A percentile compares a stretch with the other conserved stretches of the same genome.
Conservation (phyloP, 345 rosid species). For the Eucalyptus leucophloia region DNA sequence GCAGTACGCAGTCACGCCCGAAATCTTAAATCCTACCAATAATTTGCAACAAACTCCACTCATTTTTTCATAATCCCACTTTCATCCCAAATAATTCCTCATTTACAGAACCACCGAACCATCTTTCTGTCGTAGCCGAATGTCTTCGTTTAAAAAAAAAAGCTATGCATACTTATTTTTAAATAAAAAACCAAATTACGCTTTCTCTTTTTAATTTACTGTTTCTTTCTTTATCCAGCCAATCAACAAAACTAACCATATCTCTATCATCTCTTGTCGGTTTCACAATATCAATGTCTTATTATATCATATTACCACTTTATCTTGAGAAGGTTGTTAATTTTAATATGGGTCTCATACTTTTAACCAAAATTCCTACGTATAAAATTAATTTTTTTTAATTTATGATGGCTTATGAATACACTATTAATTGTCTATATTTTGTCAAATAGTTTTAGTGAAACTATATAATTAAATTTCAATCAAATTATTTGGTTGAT, state of each 20-base stretch:
- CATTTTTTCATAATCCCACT: background rate
- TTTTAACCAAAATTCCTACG: background rate
- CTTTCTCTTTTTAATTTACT: background rate
- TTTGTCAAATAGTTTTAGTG: background rate
- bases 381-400: too few relatives aligned
- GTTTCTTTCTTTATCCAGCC: background rate
- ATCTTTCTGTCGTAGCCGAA: background rate
- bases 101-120: background rate
- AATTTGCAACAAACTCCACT: background rate
- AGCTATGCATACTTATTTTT: too few relatives aligned
- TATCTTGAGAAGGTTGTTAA: background rate
- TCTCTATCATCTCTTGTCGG: background rate
- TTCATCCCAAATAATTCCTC: background rate
- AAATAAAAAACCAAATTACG: too few relatives aligned
- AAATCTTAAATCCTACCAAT: background rate
- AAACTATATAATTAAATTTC: too few relatives aligned
- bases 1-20: background rate
- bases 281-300: background rate
- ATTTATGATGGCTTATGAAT: background rate
- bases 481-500: background rate
- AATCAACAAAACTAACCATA: background rate
- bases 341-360: background rate
- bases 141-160: background rate
- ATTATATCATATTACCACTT: background rate
- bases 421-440: too few relatives aligned